phyloP scores from a whole-genome alignment of 352 stramenopile genomes.

The Globisporangium abappressorium region DNA sequence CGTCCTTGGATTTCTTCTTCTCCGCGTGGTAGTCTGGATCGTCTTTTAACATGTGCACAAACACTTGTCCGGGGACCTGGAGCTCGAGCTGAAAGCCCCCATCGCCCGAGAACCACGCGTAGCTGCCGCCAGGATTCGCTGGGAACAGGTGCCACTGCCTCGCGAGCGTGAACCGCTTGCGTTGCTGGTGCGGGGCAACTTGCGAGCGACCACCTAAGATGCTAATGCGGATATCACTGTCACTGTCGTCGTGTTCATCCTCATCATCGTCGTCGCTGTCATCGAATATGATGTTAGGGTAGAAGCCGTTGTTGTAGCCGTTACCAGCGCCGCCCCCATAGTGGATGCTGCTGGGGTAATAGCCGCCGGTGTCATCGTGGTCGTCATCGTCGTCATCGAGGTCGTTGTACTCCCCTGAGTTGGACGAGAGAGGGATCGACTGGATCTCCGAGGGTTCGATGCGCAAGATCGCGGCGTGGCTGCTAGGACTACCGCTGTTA shows the following conservation, averaged over 20 bases:
- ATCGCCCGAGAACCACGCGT: neutral
- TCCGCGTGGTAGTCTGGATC: constrained; percentile 6
- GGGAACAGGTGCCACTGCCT: constrained; percentile 7
- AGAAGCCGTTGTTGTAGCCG: neutral
- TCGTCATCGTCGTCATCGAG: neutral
- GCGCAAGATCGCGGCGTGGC: neutral
- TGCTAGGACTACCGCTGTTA: neutral
- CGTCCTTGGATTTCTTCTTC: neutral
- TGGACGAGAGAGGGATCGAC: constrained; percentile 1
- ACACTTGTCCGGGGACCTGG: neutral
- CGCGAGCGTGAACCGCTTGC: neutral
- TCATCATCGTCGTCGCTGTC: neutral
- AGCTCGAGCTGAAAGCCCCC: neutral
- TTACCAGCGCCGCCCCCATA: neutral
- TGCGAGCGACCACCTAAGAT: neutral
- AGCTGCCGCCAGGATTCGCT: neutral
- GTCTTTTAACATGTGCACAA: constrained; percentile 6
- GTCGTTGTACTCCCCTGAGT: neutral
- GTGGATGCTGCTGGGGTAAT: neutral
- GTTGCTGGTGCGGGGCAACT: neutral
- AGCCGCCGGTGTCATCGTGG: neutral
- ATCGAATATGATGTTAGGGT: neutral
- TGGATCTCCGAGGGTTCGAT: neutral
- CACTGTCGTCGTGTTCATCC: neutral
- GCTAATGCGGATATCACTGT: neutral